Base-by-base conservation (phyloP, 495 filamentous ascomycete species). In the Aspergillus bertholletiae region DNA sequence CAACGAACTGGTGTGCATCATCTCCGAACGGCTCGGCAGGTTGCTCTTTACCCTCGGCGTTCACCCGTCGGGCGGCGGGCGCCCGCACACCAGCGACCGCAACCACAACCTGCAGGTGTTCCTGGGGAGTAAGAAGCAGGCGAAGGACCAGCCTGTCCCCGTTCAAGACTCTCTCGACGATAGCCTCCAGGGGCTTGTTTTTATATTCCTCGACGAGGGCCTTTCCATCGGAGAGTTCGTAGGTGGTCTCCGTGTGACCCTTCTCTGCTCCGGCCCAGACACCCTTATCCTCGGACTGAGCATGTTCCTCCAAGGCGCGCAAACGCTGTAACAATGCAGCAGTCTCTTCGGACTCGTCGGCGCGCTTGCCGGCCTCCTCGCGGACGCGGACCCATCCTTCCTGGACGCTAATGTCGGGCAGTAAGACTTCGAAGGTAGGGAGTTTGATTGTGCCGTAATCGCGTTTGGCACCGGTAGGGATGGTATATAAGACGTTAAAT, bases 351-450 rank as follows among this genome's bases (percentile, higher is more conserved):
- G 86, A 81, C 24, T 96, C 88, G 46, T 96, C 91, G 58, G 89
- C 90, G 37, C 86, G 81, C 62, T 79, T 80, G 54, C 90, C 90
- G 22, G 92, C 89, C 73, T 97, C 94, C 53, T 99, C 93, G 46
- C 95, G 82, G 34, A 99, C 76, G 65, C 91, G 95, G 52, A 88
- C 77, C 89, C 90, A 96, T 47, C 95, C 95, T 59, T 93, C 88
- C 53, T 87, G 80, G 40, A 96, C 85, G 48, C 84, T 75, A 34
- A 86, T 81, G 24, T 96, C 92, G 18, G 93, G 90, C 35, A 97
- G 70, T 44, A 81, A 73, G 32, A 85, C 86, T 12, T 89, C 88
- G 52, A 84, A 86, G n/a, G 64, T 73, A 48, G 86, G 82, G 28
- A 97, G 77, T 21, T 74, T 79, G 49, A 93, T 82, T 54, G 79